phyloP scores from a whole-genome alignment of 2,329 filamentous ascomycete genomes.

The Alternaria brassicae region DNA sequence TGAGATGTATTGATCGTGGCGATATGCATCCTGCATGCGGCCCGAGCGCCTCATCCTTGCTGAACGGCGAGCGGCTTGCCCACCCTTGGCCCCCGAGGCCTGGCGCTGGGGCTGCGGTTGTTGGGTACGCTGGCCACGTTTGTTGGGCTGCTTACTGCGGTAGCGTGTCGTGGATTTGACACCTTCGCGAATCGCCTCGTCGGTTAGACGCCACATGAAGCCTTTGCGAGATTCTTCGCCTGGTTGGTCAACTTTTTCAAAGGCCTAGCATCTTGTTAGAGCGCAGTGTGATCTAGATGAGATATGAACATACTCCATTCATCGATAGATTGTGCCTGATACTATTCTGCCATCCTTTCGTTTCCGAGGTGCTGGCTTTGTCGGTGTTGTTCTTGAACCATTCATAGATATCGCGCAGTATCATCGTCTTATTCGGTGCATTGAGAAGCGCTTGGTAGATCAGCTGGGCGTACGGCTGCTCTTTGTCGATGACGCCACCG shows the following conservation, averaged over 20 bases:
- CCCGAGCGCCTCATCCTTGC: slow-evolving; percentile 32
- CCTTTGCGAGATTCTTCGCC: slow-evolving; percentile 68
- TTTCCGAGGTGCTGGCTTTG: slow-evolving; percentile 68
- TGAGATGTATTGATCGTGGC: slow-evolving; percentile 30
- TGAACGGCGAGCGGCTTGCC: slow-evolving; percentile 50
- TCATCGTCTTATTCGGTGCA: slow-evolving; percentile 71
- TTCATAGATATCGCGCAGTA: slow-evolving; percentile 84
- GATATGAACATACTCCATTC: slow-evolving; percentile 73
- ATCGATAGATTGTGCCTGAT: slow-evolving; percentile 96
- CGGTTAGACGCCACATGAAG: slow-evolving; percentile 78
- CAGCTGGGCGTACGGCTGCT: slow-evolving; percentile 80
- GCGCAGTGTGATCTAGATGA: not conserved
- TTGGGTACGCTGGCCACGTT: slow-evolving; percentile 43
- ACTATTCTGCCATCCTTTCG: slow-evolving; percentile 87
- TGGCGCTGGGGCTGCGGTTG: slow-evolving; percentile 51
- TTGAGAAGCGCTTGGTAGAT: slow-evolving; percentile 79
- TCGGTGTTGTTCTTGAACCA: slow-evolving; percentile 87
- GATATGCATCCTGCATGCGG: slow-evolving; percentile 27
- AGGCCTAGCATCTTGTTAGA: slow-evolving; percentile 54
- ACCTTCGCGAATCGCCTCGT: slow-evolving; percentile 71
- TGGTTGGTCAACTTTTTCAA: slow-evolving; percentile 60
- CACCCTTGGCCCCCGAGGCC: slow-evolving; percentile 55
- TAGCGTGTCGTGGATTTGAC: slow-evolving; percentile 82
- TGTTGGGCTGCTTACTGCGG: slow-evolving; percentile 56
- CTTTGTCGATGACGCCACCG: slow-evolving; percentile 45